phyloP scores from a whole-genome alignment of 768 basidiomycete genomes.

The Boletellus ananiceps region DNA sequence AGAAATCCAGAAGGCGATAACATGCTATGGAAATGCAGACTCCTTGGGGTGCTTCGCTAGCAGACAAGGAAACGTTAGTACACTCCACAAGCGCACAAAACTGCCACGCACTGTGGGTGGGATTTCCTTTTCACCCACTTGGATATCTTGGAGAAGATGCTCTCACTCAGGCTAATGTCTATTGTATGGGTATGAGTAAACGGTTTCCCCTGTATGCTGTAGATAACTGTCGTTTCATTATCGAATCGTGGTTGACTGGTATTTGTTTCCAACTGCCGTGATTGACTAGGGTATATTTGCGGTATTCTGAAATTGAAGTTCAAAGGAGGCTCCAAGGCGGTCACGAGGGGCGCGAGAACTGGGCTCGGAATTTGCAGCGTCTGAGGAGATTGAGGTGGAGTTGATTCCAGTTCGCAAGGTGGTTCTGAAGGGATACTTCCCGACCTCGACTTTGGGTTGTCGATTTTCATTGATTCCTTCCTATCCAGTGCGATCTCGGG shows the following conservation, averaged over 20 bases:
- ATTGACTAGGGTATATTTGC: background rate
- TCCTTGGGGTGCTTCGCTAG: conserved; percentile 33
- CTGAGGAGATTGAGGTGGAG: background rate
- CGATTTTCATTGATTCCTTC: conserved; percentile 1
- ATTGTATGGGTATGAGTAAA: conserved; percentile 18
- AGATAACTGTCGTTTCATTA: conserved; percentile 18
- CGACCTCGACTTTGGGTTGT: background rate
- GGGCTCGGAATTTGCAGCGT: background rate
- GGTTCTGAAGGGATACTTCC: background rate
- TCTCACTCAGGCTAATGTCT: conserved; percentile 29
- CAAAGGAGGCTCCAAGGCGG: conserved; percentile 12
- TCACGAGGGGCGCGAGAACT: conserved; percentile 11
- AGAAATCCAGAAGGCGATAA: conserved; percentile 33
- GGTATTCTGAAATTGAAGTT: conserved; percentile 16
- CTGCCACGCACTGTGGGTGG: conserved; percentile 28
- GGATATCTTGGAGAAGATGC: conserved; percentile 24
- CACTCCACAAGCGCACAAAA: background rate
- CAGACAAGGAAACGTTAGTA: background rate
- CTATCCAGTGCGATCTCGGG: background rate
- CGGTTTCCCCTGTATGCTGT: conserved; percentile 16
- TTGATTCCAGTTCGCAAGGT: background rate
- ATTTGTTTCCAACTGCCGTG: background rate
- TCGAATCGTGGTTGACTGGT: conserved; percentile 8
- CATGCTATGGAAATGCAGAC: conserved; percentile 46
- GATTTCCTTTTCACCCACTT: conserved; percentile 36